phyloP scores from a whole-genome alignment of 2,329 filamentous ascomycete genomes.

The Diaporthe vaccinii region DNA sequence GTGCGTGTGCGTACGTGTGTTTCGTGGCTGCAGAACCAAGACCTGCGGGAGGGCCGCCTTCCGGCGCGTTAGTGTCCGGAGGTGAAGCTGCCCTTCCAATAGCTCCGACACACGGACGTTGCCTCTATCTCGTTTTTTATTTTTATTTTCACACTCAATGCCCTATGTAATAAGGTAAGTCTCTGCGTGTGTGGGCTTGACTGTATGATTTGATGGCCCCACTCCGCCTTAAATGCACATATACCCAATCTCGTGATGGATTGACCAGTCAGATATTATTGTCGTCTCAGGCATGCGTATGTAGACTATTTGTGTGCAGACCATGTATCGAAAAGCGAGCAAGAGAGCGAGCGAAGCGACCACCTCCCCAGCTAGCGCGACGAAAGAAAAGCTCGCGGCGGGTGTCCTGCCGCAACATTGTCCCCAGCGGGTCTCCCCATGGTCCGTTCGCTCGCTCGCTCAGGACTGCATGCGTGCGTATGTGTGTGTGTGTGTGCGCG shows the following conservation, averaged over 20 bases:
- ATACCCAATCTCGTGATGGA: not conserved
- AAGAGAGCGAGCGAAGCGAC: conserved; percentile 17
- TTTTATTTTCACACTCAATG: not conserved
- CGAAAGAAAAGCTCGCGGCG: not conserved
- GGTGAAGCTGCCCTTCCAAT: conserved; percentile 13
- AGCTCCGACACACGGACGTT: conserved; percentile 28
- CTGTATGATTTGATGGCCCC: not conserved
- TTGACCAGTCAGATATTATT: not conserved
- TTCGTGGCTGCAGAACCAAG: conserved; percentile 28
- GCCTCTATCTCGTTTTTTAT: not conserved
- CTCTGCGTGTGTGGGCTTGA: not conserved
- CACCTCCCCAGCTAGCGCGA: not conserved
- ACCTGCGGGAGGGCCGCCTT: conserved; percentile 6
- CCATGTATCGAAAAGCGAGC: not conserved
- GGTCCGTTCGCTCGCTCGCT: not conserved
- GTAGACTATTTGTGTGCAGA: not conserved
- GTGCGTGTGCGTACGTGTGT: not conserved
- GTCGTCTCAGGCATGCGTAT: not conserved
- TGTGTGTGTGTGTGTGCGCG: not conserved
- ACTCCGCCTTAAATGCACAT: not conserved
- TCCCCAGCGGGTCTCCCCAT: not conserved
- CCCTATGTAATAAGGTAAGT: not conserved
- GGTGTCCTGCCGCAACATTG: not conserved
- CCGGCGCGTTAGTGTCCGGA: conserved; percentile 13
- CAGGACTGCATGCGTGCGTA: not conserved